phyloP scores from a whole-genome alignment of 2,329 filamentous ascomycete genomes.

The Polytolypa hystricis region DNA sequence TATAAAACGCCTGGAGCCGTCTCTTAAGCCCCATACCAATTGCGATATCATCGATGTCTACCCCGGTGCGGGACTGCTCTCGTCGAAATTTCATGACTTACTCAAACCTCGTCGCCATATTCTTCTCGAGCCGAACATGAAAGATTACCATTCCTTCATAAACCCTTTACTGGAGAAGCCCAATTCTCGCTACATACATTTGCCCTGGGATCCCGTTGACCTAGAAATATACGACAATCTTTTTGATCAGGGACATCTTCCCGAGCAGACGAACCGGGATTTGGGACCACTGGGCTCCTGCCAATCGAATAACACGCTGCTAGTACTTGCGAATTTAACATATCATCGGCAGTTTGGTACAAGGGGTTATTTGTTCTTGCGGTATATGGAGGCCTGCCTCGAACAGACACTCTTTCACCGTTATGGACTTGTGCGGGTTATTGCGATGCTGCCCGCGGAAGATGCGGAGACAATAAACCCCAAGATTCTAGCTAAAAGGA shows the following conservation, averaged over 20 bases:
- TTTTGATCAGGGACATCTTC: conserved; percentile 31
- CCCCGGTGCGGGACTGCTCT: conserved; percentile 71
- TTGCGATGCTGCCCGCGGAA: conserved; percentile 57
- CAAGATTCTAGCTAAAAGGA: conserved; percentile 43
- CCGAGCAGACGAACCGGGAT: conserved; percentile 40
- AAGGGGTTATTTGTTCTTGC: conserved; percentile 44
- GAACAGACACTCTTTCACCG: conserved; percentile 53
- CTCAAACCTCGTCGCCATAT: conserved; percentile 73
- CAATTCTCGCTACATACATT: conserved; percentile 37
- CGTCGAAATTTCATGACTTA: conserved; percentile 59
- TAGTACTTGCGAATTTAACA: conserved; percentile 59
- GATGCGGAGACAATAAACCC: conserved; percentile 54
- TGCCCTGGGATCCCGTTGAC: conserved; percentile 47
- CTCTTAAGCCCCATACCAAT: conserved; percentile 57
- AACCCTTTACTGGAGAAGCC: conserved; percentile 42
- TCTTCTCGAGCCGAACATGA: conserved; percentile 61
- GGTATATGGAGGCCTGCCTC: conserved; percentile 52
- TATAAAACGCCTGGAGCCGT: conserved; percentile 56
- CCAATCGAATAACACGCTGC: conserved; percentile 57
- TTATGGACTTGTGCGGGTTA: conserved; percentile 68
- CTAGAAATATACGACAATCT: conserved; percentile 41
- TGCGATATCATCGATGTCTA: conserved; percentile 83
- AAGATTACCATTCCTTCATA: conserved; percentile 51
- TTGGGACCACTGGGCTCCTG: conserved; percentile 32
- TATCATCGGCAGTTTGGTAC: conserved; percentile 46